Evolutionary conservation across 108 stramenopile species (phyloP).

Genomic region (Aureococcus anophagefferens): DNA sequence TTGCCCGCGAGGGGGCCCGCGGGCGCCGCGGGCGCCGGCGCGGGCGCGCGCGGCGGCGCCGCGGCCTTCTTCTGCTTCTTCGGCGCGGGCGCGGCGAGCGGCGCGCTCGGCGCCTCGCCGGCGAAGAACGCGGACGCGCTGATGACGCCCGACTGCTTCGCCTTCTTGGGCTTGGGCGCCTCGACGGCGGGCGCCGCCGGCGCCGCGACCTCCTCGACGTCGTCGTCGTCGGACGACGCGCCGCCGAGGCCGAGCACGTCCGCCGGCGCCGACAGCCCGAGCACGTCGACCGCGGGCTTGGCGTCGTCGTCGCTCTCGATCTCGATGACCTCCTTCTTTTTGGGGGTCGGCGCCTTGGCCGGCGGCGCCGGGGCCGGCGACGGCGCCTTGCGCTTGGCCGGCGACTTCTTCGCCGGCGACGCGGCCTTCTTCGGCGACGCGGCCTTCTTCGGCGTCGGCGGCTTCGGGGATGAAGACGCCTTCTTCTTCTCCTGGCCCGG

Average conservation of each 20-base stretch:
- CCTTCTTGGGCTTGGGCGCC: not conserved
- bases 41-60: not conserved
- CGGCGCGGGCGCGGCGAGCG: too few species aligned
- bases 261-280: slow-evolving; percentile 4
- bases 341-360: not conserved
- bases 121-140: too few species aligned
- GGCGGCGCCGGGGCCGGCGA: not conserved
- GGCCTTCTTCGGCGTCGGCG: too few species aligned
- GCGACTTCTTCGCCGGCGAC: not conserved
- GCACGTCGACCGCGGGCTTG: slow-evolving; percentile 13
- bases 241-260: not conserved
- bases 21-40: slow-evolving; percentile 13
- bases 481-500: too few species aligned
- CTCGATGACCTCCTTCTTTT: not conserved
- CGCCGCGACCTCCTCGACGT: slow-evolving; percentile 10
- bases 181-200: slow-evolving; percentile 3
- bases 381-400: not conserved
- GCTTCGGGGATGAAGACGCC: too few species aligned
- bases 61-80: not conserved
- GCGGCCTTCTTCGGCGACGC: too few species aligned
- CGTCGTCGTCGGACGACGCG: slow-evolving; percentile 14
- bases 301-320: not conserved
- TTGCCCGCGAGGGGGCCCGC: slow-evolving; percentile 30
- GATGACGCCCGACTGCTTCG: not conserved
- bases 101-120: too few species aligned